These are phyloP conservation scores for Pterocarpus santalinus DNA, from an alignment of 306 rosid species.

Conservation along the genomic window DNA sequence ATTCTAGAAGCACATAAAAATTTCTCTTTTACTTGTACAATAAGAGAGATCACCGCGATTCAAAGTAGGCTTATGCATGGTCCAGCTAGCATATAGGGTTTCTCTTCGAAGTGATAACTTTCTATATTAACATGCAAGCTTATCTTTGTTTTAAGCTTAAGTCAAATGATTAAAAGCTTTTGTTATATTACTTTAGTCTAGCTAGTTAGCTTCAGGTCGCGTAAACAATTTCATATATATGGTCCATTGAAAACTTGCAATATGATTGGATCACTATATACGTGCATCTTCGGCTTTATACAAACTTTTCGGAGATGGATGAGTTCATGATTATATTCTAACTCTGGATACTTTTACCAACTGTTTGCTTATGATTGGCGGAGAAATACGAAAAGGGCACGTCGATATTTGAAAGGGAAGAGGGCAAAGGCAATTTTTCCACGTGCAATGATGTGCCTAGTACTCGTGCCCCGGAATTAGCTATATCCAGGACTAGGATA, in stretches of 20 bases:
- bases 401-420: not conserved
- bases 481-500: not conserved
- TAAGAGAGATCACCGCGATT: not conserved
- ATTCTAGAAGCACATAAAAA: too few relatives aligned
- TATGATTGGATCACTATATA: not conserved
- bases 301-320: not conserved
- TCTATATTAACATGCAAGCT: not conserved
- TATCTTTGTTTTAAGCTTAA: not conserved
- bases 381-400: not conserved
- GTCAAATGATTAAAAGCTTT: not conserved
- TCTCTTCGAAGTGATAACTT: not conserved
- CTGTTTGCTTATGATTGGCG: slow-evolving; percentile 1
- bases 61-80: not conserved
- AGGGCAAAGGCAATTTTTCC: not conserved
- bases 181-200: not conserved
- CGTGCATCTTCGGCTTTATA: not conserved
- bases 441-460: not conserved
- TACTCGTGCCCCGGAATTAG: not conserved
- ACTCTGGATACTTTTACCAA: not conserved
- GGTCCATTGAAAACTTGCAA: not conserved
- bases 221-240: not conserved
- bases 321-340: not conserved
- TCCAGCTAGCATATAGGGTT: not conserved
- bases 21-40: too few relatives aligned
- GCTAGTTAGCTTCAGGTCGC: not conserved